A percentile compares a stretch with the other conserved stretches of the same genome.
Conservation (phyloP, 1,284 basidiomycete species). For the Sparassis latifolia region DNA sequence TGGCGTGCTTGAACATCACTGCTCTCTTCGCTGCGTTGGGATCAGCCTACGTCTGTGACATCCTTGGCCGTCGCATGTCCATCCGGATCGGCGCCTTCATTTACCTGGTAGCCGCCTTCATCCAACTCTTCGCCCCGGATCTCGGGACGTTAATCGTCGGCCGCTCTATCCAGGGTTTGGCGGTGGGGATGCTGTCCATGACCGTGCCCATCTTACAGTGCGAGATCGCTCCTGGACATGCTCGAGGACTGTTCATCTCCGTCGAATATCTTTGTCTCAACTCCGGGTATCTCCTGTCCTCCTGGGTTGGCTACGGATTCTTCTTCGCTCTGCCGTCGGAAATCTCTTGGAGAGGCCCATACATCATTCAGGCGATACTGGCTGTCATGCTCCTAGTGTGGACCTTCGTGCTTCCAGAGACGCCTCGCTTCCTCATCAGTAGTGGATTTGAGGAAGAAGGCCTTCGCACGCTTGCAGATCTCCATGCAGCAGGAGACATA, state of each 20-base stretch:
- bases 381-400: conserved; percentile 37
- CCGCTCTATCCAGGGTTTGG: conserved; percentile 41
- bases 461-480: conserved; percentile 38
- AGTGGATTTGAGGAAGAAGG: conserved; percentile 43
- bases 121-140: conserved; percentile 39
- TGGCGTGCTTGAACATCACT: conserved; percentile 45
- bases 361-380: conserved; percentile 41
- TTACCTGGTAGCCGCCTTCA: conserved; percentile 41
- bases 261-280: conserved; percentile 50
- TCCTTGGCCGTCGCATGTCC: conserved; percentile 42
- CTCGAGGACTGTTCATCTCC: conserved; percentile 44
- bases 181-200: conserved; percentile 46
- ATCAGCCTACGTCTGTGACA: conserved; percentile 43
- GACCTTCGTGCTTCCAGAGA: conserved; percentile 46
- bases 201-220: conserved; percentile 46
- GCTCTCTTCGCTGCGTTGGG: conserved; percentile 39
- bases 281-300: conserved; percentile 40
- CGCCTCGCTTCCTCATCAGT: conserved; percentile 47
- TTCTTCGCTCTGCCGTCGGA: conserved; percentile 43
- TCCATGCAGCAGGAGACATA: conserved; percentile 39
- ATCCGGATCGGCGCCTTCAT: conserved; percentile 42
- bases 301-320: conserved; percentile 49
- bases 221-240: conserved; percentile 46
- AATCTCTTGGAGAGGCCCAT: conserved; percentile 49
- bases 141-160: conserved; percentile 38